Base-by-base conservation (phyloP, 805 yeast species). In the Schwanniomyces vanrijiae region DNA sequence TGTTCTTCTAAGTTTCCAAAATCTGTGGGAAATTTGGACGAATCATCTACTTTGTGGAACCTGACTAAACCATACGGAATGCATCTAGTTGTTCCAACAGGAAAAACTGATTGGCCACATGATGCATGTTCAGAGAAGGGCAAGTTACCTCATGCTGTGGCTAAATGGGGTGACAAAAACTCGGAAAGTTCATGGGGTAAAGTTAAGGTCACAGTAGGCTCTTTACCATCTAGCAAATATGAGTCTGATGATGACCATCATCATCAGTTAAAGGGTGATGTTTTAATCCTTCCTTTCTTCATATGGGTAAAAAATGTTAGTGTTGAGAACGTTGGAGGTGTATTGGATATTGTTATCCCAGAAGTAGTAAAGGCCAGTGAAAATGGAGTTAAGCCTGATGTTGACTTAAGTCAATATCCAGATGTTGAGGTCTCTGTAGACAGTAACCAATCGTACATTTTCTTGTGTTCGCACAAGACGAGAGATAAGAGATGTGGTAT, bases 401-500 rank as follows among this genome's bases (percentile, higher is more conserved):
- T 37, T 4, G 24, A 13, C 8, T 37, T 41, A 10, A 26, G 22
- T 5, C 26, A 52, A 24, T 54, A 69, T 22, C 57, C 68, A 19
- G 63, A 66, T 14, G 67, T 68, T 44, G 38, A 52, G 10, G 62
- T 81, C 3, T 67, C 62, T 26, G 68, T 62, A 37, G 81, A 76
- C 43, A 49, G 42, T 2, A 71, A 66, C 46, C 46, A 16, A 43
- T 53, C 19, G 66, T 80, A 77, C 56, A 73, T 92, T 1, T 77
- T 94, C 42, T 65, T 94, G 43, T 92, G 99, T 59, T 91, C 97
- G 0, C 99, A 92, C 66, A 75, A 77, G 42, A 88, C 95, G 9
- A 83, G 98, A 64, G 99, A 92, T 62, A 91, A 90, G 64, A 75
- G 92, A 51, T 92, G 99, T 67, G 97, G 97, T 42, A 74, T 90